Evolutionary conservation across 352 stramenopile genomes (phyloP), one percentile per base, ranked within the genome.

Genomic region (Globisporangium canariense): DNA sequence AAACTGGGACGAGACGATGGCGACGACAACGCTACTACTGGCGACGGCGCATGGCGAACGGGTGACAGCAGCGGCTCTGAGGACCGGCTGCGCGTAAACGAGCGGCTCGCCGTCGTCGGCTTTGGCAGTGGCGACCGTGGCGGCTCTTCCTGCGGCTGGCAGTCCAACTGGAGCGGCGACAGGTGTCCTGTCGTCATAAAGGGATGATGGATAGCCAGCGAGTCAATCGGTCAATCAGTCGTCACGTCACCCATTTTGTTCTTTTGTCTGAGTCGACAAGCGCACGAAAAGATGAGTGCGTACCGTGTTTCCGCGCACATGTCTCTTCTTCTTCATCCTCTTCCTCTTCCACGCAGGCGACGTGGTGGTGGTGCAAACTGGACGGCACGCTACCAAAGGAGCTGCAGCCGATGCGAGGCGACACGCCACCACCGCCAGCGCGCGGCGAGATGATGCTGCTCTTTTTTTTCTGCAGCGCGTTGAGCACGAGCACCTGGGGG

Each of bases 371-470:
- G 36, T 71, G 68, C 28, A 72, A 1, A 69, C 54, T 60, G 53
- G 69, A 60, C 64, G 58, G 71, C 43, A 56, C 51, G 66, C 60
- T 68, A 43, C 34, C 34, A 30, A 28, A 22, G 40, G 30, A 52
- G 11, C 40, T n/a, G 13, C 40, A 61, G 28, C 28, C 28, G 10
- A 69, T n/a, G 9, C 36, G 65, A 30, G 65, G 61, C 2, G 59
- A 66, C 20, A 72, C 22, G 16, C 41, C 41, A 4, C 13, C 20
- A 13, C 38, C 38, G 28, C 59, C 63, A 14, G 41, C 60, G 56
- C 65, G 75, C 14, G 75, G 68, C n/a, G 75, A 77, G 43, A 76
- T 75, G 51, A 64, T 38, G 61, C 49, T 77, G 64, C 49, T 77
- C 53, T 73, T 71, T 53, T 74, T 75, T 41, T 74, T 65, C 41